phyloP scores from a whole-genome alignment of 169 alveolate genomes.

The Cryptosporidium baileyi region DNA sequence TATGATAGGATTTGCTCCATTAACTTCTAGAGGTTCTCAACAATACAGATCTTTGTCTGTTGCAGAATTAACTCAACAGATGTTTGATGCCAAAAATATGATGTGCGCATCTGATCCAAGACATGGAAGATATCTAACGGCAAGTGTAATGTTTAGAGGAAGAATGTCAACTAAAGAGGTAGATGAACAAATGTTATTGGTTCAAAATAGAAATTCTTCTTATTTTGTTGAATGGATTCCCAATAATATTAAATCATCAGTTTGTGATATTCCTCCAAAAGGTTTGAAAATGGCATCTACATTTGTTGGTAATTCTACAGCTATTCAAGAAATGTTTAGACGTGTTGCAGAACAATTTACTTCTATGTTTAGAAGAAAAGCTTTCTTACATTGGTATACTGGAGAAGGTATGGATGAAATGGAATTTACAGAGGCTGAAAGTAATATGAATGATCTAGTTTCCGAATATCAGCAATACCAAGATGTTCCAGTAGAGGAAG shows the following conservation, averaged over 20 bases:
- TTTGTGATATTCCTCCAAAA: slow-evolving; percentile 98
- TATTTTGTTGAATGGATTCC: slow-evolving; percentile 99
- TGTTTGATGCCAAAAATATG: slow-evolving; percentile 99
- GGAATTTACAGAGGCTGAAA: slow-evolving; percentile 99
- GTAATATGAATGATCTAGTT: slow-evolving; percentile 96
- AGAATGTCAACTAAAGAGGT: slow-evolving; percentile 99
- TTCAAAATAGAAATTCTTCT: slow-evolving; percentile 96
- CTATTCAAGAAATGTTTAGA: slow-evolving; percentile 97
- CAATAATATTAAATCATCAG: slow-evolving; percentile 95
- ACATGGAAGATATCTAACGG: slow-evolving; percentile 98
- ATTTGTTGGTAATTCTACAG: slow-evolving; percentile 97
- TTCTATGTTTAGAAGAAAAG: slow-evolving; percentile 97
- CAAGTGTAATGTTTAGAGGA: slow-evolving; percentile 98
- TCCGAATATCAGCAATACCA: slow-evolving; percentile 98
- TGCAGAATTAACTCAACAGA: slow-evolving; percentile 98
- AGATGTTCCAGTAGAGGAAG: slow-evolving; percentile 97
- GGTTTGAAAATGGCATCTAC: slow-evolving; percentile 97
- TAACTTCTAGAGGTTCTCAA: slow-evolving; percentile 97
- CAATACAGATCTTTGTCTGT: slow-evolving; percentile 98
- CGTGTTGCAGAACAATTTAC: slow-evolving; percentile 97
- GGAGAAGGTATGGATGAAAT: slow-evolving; percentile 99
- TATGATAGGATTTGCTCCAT: slow-evolving; percentile 98
- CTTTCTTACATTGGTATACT: slow-evolving; percentile 97
- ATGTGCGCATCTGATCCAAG: slow-evolving; percentile 99
- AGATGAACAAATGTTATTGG: slow-evolving; percentile 98